Percentiles rank a stretch among this genome's conserved stretches.
phyloP scores from a whole-genome alignment of 805 yeast species.

The Nakazawaea sp. region DNA sequence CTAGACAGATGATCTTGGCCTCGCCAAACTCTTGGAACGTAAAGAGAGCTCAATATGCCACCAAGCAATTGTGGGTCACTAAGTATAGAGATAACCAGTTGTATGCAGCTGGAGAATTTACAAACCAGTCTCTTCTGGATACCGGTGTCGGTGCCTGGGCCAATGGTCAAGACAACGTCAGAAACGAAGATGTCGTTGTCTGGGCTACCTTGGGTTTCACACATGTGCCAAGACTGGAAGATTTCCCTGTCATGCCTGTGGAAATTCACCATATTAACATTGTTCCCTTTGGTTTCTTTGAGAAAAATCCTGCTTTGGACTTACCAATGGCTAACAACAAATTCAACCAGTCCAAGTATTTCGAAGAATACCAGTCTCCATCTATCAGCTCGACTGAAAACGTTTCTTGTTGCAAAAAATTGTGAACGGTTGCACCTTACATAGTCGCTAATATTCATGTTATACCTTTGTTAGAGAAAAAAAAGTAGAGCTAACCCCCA shows the following conservation, averaged over 20 bases:
- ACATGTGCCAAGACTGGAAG: conserved; percentile 78
- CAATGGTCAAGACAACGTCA: conserved; percentile 56
- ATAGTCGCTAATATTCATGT: no score
- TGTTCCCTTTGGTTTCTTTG: conserved; percentile 69
- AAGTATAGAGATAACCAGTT: conserved; percentile 67
- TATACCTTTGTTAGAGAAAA: no score
- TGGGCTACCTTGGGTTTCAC: conserved; percentile 83
- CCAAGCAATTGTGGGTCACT: conserved; percentile 78
- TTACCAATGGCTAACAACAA: conserved; percentile 63
- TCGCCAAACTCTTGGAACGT: conserved; percentile 55
- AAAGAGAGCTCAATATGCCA: conserved; percentile 69
- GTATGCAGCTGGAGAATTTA: conserved; percentile 81
- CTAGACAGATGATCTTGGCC: conserved; percentile 71
- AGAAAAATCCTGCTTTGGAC: conserved; percentile 72
- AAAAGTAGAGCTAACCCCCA: no score
- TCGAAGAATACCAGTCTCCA: conserved; percentile 2
- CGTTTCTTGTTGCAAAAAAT: conserved; percentile 9
- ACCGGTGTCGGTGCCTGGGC: conserved; percentile 72
- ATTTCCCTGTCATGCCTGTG: conserved; percentile 87
- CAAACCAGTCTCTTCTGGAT: conserved; percentile 69
- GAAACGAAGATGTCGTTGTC: conserved; percentile 70
- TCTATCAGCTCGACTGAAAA: neutral
- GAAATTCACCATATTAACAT: conserved; percentile 66
- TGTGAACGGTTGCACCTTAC: no score
- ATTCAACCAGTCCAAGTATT: conserved; percentile 51